These are phyloP conservation scores for Chaetomium cochliodes DNA, from an alignment of 495 filamentous ascomycete species.

Conservation along the genomic window DNA sequence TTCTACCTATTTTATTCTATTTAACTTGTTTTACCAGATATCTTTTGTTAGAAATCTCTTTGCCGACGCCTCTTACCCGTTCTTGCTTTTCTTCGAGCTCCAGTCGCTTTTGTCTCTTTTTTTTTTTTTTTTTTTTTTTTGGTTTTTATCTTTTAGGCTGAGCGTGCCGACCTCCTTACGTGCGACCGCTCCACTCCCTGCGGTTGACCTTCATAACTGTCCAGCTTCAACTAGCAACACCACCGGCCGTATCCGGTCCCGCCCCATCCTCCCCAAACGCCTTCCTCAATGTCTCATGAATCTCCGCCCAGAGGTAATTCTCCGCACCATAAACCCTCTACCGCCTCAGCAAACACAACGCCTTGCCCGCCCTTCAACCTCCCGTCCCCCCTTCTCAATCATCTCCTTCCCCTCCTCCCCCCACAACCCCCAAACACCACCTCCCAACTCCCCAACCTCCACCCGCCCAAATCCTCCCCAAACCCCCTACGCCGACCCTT, in stretches of 20 bases:
- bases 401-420: not conserved
- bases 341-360: slow-evolving; percentile 20
- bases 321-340: slow-evolving; percentile 31
- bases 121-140: too few relatives aligned
- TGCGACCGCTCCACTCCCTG: too few relatives aligned
- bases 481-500: not conserved
- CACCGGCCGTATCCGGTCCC: not conserved
- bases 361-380: slow-evolving; percentile 1
- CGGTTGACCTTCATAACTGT: too few relatives aligned
- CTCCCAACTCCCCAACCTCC: slow-evolving; percentile 20
- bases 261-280: not conserved
- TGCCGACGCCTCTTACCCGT: too few relatives aligned
- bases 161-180: too few relatives aligned
- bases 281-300: slow-evolving; percentile 1
- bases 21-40: too few relatives aligned
- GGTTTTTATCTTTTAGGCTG: too few relatives aligned
- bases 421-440: slow-evolving; percentile 16
- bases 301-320: slow-evolving; percentile 23
- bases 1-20: too few relatives aligned
- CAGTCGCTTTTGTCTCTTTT: too few relatives aligned
- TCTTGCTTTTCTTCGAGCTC: too few relatives aligned
- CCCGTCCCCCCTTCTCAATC: not conserved
- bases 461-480: slow-evolving; percentile 4
- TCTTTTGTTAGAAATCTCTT: too few relatives aligned
- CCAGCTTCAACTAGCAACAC: not conserved